Evolutionary conservation across 140 eudicot species (phyloP).

Genomic region (Ambrosia hybrid): DNA sequence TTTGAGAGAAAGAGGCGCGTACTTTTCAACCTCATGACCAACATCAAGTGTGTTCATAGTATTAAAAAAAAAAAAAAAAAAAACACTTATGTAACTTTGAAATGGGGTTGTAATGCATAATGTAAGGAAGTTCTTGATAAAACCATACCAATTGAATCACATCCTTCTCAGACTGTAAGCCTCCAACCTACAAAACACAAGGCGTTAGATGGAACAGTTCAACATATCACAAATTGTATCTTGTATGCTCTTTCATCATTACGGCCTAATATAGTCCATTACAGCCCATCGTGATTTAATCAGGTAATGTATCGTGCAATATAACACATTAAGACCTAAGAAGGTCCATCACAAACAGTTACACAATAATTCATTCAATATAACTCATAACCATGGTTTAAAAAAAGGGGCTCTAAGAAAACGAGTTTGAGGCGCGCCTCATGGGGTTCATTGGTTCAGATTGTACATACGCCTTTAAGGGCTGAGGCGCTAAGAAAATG

Average conservation of each 20-base stretch:
- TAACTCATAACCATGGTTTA: no score
- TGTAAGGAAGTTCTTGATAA: no score
- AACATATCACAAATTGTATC: neutral
- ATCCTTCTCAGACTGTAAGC: slow-evolving; percentile 55
- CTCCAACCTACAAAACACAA: slow-evolving; percentile 50
- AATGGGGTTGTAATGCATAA: no score
- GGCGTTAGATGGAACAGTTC: neutral
- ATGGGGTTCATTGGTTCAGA: no score
- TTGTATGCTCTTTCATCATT: neutral
- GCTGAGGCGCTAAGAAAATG: no score
- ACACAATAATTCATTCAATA: neutral
- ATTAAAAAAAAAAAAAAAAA: no score
- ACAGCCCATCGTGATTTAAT: neutral
- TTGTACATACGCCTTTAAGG: no score
- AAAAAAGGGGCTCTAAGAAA: no score
- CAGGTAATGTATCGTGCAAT: neutral
- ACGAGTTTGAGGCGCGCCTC: no score
- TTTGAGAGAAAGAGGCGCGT: no score
- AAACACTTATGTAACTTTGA: no score
- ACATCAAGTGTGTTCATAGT: neutral
- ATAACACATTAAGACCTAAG: neutral
- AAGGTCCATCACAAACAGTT: neutral
- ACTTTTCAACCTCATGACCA: neutral
- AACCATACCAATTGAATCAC: slow-evolving; percentile 73
- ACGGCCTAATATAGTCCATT: neutral